Percentiles rank a stretch among this genome's conserved stretches.
phyloP scores from a whole-genome alignment of 352 stramenopile genomes.

The Globisporangium spiculum region DNA sequence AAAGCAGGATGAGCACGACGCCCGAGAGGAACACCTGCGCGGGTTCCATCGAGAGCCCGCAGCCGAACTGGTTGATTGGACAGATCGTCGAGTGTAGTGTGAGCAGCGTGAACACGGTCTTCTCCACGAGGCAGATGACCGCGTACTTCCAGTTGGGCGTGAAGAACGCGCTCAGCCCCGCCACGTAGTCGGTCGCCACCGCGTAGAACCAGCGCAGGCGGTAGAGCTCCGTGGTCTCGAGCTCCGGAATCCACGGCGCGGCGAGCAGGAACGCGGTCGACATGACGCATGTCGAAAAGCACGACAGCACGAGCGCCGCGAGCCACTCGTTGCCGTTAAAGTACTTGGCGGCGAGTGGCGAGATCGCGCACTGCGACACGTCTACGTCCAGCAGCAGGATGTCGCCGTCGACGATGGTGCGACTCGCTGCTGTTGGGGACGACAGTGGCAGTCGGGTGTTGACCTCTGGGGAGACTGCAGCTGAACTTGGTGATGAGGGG shows the following conservation, averaged over 20 bases:
- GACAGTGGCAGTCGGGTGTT: not conserved
- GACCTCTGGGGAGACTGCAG: constrained; percentile 10
- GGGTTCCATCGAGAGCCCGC: constrained; percentile 44
- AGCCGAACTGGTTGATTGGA: constrained; percentile 69
- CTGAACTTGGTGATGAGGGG: constrained; percentile 16
- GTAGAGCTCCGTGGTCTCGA: constrained; percentile 55
- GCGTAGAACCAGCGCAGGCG: constrained; percentile 55
- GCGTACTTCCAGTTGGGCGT: constrained; percentile 70
- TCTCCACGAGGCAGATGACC: constrained; percentile 63
- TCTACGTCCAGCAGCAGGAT: constrained; percentile 21
- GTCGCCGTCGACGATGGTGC: constrained; percentile 15
- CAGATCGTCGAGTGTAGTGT: constrained; percentile 68
- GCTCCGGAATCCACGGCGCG: constrained; percentile 38
- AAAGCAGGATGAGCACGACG: constrained; percentile 55
- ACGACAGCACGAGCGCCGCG: constrained; percentile 39
- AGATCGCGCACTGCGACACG: constrained; percentile 29
- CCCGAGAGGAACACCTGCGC: constrained; percentile 50
- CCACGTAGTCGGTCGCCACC: constrained; percentile 55
- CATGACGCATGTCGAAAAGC: constrained; percentile 27
- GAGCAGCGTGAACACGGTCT: constrained; percentile 61
- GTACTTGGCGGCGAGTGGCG: constrained; percentile 30
- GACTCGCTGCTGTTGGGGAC: not conserved
- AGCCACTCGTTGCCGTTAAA: constrained; percentile 51
- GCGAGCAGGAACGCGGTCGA: constrained; percentile 38
- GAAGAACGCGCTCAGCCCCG: constrained; percentile 48